These are phyloP conservation scores for Epicoccum sorghinum DNA, from an alignment of 2,329 filamentous ascomycete species.

Conservation along the genomic window DNA sequence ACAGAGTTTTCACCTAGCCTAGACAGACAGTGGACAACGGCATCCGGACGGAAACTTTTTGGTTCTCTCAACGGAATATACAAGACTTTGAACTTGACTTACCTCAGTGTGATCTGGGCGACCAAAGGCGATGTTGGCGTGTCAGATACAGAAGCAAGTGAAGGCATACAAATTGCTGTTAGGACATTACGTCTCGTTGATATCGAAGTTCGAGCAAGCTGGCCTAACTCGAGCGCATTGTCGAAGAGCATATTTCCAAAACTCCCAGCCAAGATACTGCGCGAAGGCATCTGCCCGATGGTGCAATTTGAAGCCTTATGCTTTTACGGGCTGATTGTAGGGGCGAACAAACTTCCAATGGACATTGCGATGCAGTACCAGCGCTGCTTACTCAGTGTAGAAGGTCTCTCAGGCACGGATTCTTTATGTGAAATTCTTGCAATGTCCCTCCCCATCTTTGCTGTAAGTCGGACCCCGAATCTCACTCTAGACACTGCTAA, in stretches of 20 bases:
- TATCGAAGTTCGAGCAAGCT: conserved; percentile 23
- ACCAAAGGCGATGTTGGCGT: conserved; percentile 30
- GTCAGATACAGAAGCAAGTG: conserved; percentile 35
- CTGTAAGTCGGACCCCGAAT: conserved; percentile 24
- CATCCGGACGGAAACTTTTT: conserved; percentile 41
- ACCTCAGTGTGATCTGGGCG: conserved; percentile 40
- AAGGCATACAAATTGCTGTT: conserved; percentile 43
- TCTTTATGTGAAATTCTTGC: conserved; percentile 26
- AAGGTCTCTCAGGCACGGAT: conserved; percentile 16
- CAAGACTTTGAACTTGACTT: conserved; percentile 41
- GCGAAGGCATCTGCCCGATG: conserved; percentile 21
- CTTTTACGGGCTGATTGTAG: conserved; percentile 38
- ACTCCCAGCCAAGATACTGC: conserved; percentile 36
- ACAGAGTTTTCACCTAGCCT: conserved; percentile 1
- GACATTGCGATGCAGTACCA: conserved; percentile 33
- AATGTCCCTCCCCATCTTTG: conserved; percentile 34
- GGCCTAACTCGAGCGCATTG: conserved; percentile 29
- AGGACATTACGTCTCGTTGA: conserved; percentile 34
- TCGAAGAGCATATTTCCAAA: conserved; percentile 32
- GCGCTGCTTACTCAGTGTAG: conserved; percentile 17
- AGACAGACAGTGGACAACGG: conserved; percentile 36
- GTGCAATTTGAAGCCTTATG: conserved; percentile 40
- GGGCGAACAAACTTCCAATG: conserved; percentile 21
- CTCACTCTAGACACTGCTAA: conserved; percentile 6
- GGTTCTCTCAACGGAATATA: conserved; percentile 27